Percentiles rank a stretch among this genome's conserved stretches.
These are phyloP conservation scores for Pleurotus tuoliensis DNA, from an alignment of 768 basidiomycete species.

Conservation along the genomic window DNA sequence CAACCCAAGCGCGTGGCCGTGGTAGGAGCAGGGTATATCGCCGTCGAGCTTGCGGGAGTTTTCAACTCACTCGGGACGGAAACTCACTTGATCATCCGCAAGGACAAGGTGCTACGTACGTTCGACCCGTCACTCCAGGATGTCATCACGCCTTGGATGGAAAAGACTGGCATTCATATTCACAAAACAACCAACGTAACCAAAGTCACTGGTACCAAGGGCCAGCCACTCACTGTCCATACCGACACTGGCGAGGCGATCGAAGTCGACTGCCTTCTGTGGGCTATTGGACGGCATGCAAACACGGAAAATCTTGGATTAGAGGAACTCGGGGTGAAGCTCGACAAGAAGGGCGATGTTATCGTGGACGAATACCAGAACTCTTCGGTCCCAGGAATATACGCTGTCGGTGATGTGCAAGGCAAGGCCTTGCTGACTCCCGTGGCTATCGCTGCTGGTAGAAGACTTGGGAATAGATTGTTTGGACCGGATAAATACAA, in stretches of 20 bases:
- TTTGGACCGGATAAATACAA: slow-evolving; percentile 87
- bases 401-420: slow-evolving; percentile 87
- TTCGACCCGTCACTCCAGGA: slow-evolving; percentile 90
- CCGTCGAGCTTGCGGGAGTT: slow-evolving; percentile 94
- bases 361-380: slow-evolving; percentile 91
- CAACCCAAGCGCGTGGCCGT: slow-evolving; percentile 93
- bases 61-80: slow-evolving; percentile 89
- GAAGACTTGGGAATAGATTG: slow-evolving; percentile 83
- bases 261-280: slow-evolving; percentile 84
- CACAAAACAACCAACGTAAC: slow-evolving; percentile 75
- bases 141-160: slow-evolving; percentile 85
- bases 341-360: slow-evolving; percentile 78
- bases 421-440: slow-evolving; percentile 94
- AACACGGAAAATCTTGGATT: slow-evolving; percentile 77
- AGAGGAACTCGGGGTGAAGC: slow-evolving; percentile 70
- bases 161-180: slow-evolving; percentile 87
- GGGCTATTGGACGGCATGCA: slow-evolving; percentile 91
- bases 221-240: slow-evolving; percentile 70
- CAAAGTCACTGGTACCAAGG: slow-evolving; percentile 73
- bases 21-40: slow-evolving; percentile 97
- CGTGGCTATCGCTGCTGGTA: slow-evolving; percentile 94
- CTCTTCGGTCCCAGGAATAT: slow-evolving; percentile 65
- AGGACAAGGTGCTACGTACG: slow-evolving; percentile 85
- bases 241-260: slow-evolving; percentile 71
- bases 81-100: slow-evolving; percentile 88